Evolutionary conservation across 768 basidiomycete species (phyloP), one percentile per base, ranked within the genome.

Genomic region (Russula earlei): DNA sequence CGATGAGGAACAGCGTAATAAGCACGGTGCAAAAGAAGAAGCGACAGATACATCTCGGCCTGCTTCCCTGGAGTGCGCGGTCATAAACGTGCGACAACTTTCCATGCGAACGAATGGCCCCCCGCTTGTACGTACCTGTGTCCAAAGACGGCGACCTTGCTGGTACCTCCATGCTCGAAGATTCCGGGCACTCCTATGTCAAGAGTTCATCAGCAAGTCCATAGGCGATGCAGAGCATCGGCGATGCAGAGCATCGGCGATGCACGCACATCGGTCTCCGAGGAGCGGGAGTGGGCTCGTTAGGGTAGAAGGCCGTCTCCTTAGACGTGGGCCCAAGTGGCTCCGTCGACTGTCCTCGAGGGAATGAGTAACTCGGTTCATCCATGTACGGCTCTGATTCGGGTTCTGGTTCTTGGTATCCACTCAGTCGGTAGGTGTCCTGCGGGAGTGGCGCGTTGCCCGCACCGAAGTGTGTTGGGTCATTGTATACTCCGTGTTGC

Each of bases 11-110:
- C 36, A 87, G 52, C 11, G 72, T 63, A 15, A 80, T 79, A 76
- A 91, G 75, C 20, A 91, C 47, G 12, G 83, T 82, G 69, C 89
- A 92, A 63, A 82, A 87, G 67, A 79, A 84, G 68, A 91, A 84
- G 61, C 89, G 70, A 50, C 84, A 81, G 37, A 81, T 67, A 66
- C 83, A 85, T 19, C 80, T 67, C 27, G 71, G 75, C 55, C 83
- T 71, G 52, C 81, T 72, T 77, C 25, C 84, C 82, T 64, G 80
- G 72, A 40, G 80, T 79, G 48, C 75, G 70, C 46, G 84, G 72
- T 71, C 59, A 31, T 31, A 25, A n/a, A 29, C 17, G n/a, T 31
- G 20, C 22, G 15, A 5, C 2, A 37, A 31, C 14, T 33, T n/a
- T 14, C 27, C 37, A 17, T 11, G 8, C 25, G 0, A 1, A 11